Evolutionary conservation across 208 protist species (phyloP), one percentile per base, ranked within the genome.

Genomic region (Wallacemonas sp.): DNA sequence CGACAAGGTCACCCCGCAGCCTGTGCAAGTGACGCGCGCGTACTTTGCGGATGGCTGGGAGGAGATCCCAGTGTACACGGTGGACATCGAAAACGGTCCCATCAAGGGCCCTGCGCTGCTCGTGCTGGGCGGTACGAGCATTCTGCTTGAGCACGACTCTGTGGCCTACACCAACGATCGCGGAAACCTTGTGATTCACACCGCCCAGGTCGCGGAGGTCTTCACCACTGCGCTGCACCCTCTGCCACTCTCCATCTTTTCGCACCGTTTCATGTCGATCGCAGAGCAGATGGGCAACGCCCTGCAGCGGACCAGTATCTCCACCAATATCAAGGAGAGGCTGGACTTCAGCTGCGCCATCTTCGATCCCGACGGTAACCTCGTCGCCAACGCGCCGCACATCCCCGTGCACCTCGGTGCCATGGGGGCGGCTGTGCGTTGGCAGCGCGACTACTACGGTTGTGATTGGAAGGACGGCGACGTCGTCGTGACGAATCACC

Each of bases 231-330:
- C 80, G 19, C 63, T 97, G n/a, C 54, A 48, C 48, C 78, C 88
- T 21, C 89, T 99, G 27, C 68, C 76, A 26, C 79, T 99, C 9
- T 95, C 89, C 27, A 90, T 99, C 27, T 98, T 98, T 63, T 76
- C 76, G 37, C 91, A 99, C 71, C 80, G 96, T 26, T 99, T 99
- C 76, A 98, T 98, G 97, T 89, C 78, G 38, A 98, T 99, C 59
- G 97, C 97, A 10, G 97, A 99, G 74, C 97, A 98, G 73, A 99
- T 99, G 97, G 97, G 97, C 27, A 85, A 85, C 27, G 91, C 94
- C 1, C 73, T 99, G 38, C 96, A 98, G 76, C 79, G 95, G 29
- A 99, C 97, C 13, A 87, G 94, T 22, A 96, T 98, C 45, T 97
- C 89, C 1, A 98, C 94, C 38, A 98, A 98, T 69, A 98, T 99